Base-by-base conservation (phyloP, 2,329 filamentous ascomycete species). In the Acarospora socialis region DNA sequence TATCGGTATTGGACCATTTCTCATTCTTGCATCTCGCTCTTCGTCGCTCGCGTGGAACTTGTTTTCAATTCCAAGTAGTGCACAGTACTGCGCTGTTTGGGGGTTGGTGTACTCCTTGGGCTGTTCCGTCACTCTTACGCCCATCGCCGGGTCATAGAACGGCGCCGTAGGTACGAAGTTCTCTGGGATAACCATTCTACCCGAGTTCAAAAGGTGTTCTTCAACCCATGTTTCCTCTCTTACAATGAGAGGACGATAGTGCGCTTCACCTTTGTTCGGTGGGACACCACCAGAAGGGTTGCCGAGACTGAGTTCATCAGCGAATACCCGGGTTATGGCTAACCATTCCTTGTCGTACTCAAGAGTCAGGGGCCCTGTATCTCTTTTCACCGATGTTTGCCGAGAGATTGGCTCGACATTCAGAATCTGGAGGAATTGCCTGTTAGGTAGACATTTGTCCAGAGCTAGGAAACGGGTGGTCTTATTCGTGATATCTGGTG, bases 331-430 rank as follows among this genome's bases (percentile, higher is more conserved):
- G 8, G 77, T 86, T 41, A 98, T 94, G 24, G 90, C 80, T 5
- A 98, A 73, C 87, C 87, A 98, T 58, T 98, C 90, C 7, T 77
- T 73, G 53, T 98, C 90, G 51, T 98, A 95, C 28, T 74, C 61
- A 1, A 94, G 64, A 7, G 59, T 62, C 43, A 73, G 68, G 1
- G 73, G 73, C 2, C 61, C 55, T 10, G 46, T 31, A 30, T 58
- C 6, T 16, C 45, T 30, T n/a, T 30, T 14, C 18, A 4, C 18
- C 18, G 15, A 10, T 6, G 38, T 29, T 7, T 28, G 32, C 13
- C 28, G 29, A 10, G 64, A 57, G 24, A 66, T 48, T 3, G 73
- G 61, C 2, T 57, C 48, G 12, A 87, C 60, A 19, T 79, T 69
- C 20, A 79, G 61, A 3, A 95, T 63, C 45, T 95, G 83, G 2